Percentiles rank a stretch among this genome's conserved stretches.
phyloP scores from a whole-genome alignment of 2,329 filamentous ascomycete species.

The Penicillium capsulatum region DNA sequence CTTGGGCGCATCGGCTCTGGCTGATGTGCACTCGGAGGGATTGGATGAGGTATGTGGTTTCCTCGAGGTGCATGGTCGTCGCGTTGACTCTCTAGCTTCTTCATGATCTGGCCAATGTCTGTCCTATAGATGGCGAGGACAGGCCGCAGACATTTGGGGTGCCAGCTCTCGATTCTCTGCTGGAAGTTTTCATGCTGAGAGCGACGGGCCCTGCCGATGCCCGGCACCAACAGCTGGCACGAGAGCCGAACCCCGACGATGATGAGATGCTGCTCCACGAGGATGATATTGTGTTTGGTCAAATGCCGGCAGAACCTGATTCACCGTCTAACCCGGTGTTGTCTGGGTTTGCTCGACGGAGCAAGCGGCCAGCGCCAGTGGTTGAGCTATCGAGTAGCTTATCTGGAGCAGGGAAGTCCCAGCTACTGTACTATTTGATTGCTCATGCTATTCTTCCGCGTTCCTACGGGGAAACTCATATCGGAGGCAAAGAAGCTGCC shows the following conservation, averaged over 20 bases:
- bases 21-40: constrained; percentile 47
- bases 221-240: constrained; percentile 1
- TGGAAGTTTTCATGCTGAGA: constrained; percentile 35
- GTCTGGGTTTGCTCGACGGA: constrained; percentile 5
- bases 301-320: neutral
- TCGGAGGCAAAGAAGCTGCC: constrained; percentile 47
- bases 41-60: constrained; percentile 48
- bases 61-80: neutral
- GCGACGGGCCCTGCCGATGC: constrained; percentile 7
- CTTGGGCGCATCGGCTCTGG: constrained; percentile 53
- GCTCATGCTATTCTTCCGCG: constrained; percentile 50
- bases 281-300: constrained; percentile 3
- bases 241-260: constrained; percentile 5
- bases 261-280: constrained; percentile 14
- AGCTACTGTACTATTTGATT: constrained; percentile 55
- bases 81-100: constrained; percentile 20
- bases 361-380: constrained; percentile 30
- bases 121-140: constrained; percentile 15
- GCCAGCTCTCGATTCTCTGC: constrained; percentile 45
- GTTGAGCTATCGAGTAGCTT: constrained; percentile 53
- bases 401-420: constrained; percentile 55
- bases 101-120: constrained; percentile 28
- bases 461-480: constrained; percentile 22
- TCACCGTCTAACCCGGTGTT: constrained; percentile 6
- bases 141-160: constrained; percentile 39